These are phyloP conservation scores for Lactuca sativa DNA, from an alignment of 129 eudicot species.

Conservation along the genomic window DNA sequence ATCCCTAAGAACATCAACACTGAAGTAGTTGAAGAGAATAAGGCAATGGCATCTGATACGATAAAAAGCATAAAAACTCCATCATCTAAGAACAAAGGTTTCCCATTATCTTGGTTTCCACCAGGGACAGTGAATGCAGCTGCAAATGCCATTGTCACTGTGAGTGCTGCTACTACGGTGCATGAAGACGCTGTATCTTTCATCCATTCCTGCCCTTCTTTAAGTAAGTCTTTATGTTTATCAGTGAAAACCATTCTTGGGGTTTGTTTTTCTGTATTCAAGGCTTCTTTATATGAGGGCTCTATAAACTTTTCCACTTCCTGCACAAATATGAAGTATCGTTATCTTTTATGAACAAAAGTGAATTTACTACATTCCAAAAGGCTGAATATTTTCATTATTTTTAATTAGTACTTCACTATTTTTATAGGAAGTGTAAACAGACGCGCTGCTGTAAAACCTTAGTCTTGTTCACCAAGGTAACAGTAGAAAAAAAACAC, in stretches of 20 bases:
- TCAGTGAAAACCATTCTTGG: slow-evolving; percentile 18
- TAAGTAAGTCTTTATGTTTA: slow-evolving; percentile 13
- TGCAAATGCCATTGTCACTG: slow-evolving; percentile 34
- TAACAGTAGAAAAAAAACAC: too few relatives aligned
- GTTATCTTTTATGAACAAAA: neutral
- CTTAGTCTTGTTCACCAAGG: too few relatives aligned
- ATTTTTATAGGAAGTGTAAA: too few relatives aligned
- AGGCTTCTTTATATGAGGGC: slow-evolving; percentile 7
- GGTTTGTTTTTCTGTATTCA: neutral
- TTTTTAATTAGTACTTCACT: too few relatives aligned
- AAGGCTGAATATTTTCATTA: too few relatives aligned
- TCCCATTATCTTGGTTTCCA: slow-evolving; percentile 19
- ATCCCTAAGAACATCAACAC: slow-evolving; percentile 32
- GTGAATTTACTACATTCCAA: neutral
- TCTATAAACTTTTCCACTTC: slow-evolving; percentile 12
- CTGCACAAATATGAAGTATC: slow-evolving; percentile 2
- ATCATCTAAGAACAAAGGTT: slow-evolving; percentile 11
- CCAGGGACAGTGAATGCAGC: slow-evolving; percentile 25
- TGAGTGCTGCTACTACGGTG: slow-evolving; percentile 34
- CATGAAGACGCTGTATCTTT: slow-evolving; percentile 25
- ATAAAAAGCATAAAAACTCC: slow-evolving; percentile 20
- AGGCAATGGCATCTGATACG: slow-evolving; percentile 18
- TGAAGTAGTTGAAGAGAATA: slow-evolving; percentile 25
- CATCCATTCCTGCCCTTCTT: slow-evolving; percentile 31
- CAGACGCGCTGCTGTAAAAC: too few relatives aligned